phyloP scores from a whole-genome alignment of 192 early-diverging fungal genomes.

The Coemansia erecta region DNA sequence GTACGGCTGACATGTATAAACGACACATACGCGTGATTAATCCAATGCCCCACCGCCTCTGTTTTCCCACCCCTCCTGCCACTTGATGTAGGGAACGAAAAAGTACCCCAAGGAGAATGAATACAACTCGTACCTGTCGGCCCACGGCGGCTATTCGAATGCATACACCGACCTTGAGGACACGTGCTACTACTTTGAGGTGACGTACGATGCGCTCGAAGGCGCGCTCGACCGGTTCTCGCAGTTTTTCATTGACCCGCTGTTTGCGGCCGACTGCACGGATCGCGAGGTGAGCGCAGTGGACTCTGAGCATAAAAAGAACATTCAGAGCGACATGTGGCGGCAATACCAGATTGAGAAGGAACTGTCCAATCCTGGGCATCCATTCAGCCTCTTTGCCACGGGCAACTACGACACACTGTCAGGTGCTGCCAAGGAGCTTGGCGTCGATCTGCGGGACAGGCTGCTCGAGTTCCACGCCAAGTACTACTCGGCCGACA shows the following conservation, averaged over 20 bases:
- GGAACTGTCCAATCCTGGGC: conserved; percentile 67
- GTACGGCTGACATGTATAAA: too few relatives aligned
- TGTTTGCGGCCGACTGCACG: conserved; percentile 82
- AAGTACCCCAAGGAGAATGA: conserved; percentile 79
- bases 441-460: conserved; percentile 79
- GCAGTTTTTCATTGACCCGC: conserved; percentile 91
- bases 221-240: conserved; percentile 76
- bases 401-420: conserved; percentile 90
- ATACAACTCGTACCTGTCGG: conserved; percentile 55
- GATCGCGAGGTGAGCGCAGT: conserved; percentile 94
- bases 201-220: conserved; percentile 57
- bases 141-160: conserved; percentile 50
- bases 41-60: neutral
- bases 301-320: conserved; percentile 96
- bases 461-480: conserved; percentile 85
- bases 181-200: conserved; percentile 53
- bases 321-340: conserved; percentile 90
- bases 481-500: conserved; percentile 90
- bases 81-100: conserved; percentile 54
- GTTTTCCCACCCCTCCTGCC: neutral
- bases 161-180: conserved; percentile 53
- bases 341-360: conserved; percentile 86
- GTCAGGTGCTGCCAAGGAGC: conserved; percentile 51
- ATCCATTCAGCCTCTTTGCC: conserved; percentile 88
- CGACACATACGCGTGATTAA: neutral